Evolutionary conservation across 2,329 filamentous ascomycete species (phyloP).

Genomic region (Akanthomyces lecanii): DNA sequence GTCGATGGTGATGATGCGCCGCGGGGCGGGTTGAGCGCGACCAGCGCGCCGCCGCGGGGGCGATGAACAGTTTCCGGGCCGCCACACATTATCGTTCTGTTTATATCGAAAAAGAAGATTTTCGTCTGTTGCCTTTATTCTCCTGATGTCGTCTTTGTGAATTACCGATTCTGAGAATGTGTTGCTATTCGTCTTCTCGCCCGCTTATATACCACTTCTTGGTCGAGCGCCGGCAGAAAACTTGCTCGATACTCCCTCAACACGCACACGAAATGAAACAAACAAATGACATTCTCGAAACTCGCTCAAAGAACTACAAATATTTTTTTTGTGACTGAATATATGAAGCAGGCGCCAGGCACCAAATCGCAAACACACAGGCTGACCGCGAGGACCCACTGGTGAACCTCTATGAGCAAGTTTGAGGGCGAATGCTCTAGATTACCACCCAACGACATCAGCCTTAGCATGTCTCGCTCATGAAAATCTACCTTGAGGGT

Average conservation of each 20-base stretch:
- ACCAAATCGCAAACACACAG: not conserved
- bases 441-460: not conserved
- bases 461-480: not conserved
- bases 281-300: not conserved
- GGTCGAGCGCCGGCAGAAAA: not conserved
- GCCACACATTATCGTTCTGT: constrained; percentile 36
- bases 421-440: constrained; percentile 32
- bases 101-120: not conserved
- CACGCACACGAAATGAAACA: not conserved
- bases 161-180: not conserved
- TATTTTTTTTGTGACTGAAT: not conserved
- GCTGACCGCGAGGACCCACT: not conserved
- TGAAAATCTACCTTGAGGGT: not conserved
- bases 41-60: constrained; percentile 44
- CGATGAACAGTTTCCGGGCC: constrained; percentile 38
- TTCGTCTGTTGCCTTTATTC: not conserved
- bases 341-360: not conserved
- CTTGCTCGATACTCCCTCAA: constrained; percentile 9
- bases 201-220: constrained; percentile 1
- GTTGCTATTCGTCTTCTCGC: not conserved
- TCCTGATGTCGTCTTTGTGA: not conserved
- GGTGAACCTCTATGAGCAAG: constrained; percentile 28
- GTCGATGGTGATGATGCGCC: constrained; percentile 10
- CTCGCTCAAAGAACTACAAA: not conserved
- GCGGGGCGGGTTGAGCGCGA: constrained; percentile 34